Percentiles rank a stretch among this genome's conserved stretches.
Conservation (phyloP, 2,329 filamentous ascomycete species). For the Cladophialophora bantiana region DNA sequence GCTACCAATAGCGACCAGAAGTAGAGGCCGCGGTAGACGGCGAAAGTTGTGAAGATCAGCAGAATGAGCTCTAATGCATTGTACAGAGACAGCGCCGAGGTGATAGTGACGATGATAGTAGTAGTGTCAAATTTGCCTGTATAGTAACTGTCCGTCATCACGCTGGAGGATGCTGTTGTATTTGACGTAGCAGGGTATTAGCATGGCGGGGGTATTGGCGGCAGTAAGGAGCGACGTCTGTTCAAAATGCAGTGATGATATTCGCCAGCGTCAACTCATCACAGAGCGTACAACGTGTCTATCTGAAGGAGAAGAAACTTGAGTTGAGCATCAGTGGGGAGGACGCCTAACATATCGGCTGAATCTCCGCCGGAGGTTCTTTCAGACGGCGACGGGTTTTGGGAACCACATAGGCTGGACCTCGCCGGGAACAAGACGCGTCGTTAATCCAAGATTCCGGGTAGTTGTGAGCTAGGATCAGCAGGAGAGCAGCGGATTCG, state of each 20-base stretch:
- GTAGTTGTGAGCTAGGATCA: background rate
- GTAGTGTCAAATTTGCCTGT: constrained; percentile 19
- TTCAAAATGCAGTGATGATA: background rate
- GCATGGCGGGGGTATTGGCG: background rate
- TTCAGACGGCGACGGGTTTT: background rate
- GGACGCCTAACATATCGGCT: background rate
- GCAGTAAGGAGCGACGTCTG: background rate
- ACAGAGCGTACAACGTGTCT: background rate
- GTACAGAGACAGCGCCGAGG: constrained; percentile 47
- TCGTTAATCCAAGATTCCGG: background rate
- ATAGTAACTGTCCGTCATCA: constrained; percentile 12
- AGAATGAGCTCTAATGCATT: constrained; percentile 58
- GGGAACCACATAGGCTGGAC: background rate
- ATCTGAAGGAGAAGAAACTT: background rate
- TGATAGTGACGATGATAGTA: constrained; percentile 17
- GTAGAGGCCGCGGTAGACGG: constrained; percentile 55
- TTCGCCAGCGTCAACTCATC: background rate
- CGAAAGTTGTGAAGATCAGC: constrained; percentile 58
- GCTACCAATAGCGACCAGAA: constrained; percentile 58
- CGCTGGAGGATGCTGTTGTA: background rate
- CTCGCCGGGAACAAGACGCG: background rate
- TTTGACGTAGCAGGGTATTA: background rate
- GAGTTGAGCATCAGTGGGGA: background rate
- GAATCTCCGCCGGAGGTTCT: background rate
- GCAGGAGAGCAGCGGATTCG: background rate